phyloP scores from a whole-genome alignment of 176 grass and related monocot species.

The Tillandsia fasciculata region DNA sequence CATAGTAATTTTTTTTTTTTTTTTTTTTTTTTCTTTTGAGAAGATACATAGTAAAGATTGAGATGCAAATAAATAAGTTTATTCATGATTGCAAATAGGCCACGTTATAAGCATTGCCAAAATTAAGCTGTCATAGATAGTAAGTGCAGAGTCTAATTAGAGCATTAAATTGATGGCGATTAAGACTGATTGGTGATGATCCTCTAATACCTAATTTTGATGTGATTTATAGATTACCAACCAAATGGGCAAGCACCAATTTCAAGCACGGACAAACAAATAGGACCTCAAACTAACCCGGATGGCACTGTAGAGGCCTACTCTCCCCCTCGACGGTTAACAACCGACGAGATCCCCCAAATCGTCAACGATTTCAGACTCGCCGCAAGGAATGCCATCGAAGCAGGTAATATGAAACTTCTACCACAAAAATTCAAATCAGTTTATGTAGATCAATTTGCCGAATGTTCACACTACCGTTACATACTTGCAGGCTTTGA shows the following conservation, averaged over 20 bases:
- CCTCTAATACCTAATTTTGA: too few species aligned
- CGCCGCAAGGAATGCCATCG: conserved; percentile 26
- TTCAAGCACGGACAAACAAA: conserved; percentile 13
- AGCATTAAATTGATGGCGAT: too few species aligned
- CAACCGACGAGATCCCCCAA: conserved; percentile 22
- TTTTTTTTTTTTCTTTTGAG: too few species aligned
- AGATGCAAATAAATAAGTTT: too few species aligned
- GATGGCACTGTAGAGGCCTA: not conserved
- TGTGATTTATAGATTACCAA: conserved; percentile 10
- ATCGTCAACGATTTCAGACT: conserved; percentile 23
- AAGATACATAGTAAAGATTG: too few species aligned
- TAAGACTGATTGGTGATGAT: too few species aligned
- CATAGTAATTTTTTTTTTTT: too few species aligned
- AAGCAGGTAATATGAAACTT: conserved; percentile 13
- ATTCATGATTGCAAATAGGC: too few species aligned
- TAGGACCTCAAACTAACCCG: not conserved
- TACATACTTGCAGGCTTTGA: not conserved
- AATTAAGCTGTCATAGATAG: too few species aligned
- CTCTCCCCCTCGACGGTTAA: conserved; percentile 17
- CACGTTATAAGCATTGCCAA: too few species aligned
- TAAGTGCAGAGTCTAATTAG: too few species aligned
- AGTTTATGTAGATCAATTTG: not conserved
- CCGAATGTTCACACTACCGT: not conserved
- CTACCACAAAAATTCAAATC: not conserved
- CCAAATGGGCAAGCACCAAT: conserved; percentile 18